Conservation (phyloP, 2,329 filamentous ascomycete genomes). For the Penicillium psychrosexuale region DNA sequence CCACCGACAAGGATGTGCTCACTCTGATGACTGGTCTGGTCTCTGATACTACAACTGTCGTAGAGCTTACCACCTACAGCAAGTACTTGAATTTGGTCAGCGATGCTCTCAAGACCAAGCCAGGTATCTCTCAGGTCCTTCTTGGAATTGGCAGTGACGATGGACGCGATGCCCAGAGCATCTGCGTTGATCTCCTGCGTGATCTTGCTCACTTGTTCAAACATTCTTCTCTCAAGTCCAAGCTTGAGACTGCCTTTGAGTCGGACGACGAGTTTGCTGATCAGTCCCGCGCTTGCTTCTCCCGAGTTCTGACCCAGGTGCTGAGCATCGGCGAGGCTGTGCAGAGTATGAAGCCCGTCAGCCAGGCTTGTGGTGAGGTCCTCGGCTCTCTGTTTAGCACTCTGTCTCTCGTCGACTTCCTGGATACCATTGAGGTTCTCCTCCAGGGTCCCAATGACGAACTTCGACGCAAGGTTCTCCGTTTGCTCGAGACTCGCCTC, state of each 20-base stretch:
- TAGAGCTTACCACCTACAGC: slow-evolving; percentile 71
- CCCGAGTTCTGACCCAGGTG: slow-evolving; percentile 63
- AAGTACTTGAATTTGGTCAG: slow-evolving; percentile 71
- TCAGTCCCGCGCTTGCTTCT: slow-evolving; percentile 67
- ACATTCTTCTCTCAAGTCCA: slow-evolving; percentile 41
- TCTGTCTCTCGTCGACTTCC: slow-evolving; percentile 81
- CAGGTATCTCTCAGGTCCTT: slow-evolving; percentile 67
- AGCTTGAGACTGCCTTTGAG: slow-evolving; percentile 38
- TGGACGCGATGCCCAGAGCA: slow-evolving; percentile 47
- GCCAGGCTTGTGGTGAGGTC: slow-evolving; percentile 58
- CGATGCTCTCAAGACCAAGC: slow-evolving; percentile 73
- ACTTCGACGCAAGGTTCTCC: slow-evolving; percentile 74
- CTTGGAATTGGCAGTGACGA: slow-evolving; percentile 57
- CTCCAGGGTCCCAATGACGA: slow-evolving; percentile 72
- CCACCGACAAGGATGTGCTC: slow-evolving; percentile 68
- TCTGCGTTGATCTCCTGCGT: slow-evolving; percentile 43
- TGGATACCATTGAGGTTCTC: slow-evolving; percentile 80
- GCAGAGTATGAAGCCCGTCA: slow-evolving; percentile 36
- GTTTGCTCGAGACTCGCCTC: slow-evolving; percentile 75
- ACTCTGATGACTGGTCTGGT: slow-evolving; percentile 74
- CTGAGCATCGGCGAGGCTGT: slow-evolving; percentile 60
- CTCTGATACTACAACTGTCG: slow-evolving; percentile 66
- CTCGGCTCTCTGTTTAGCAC: slow-evolving; percentile 79
- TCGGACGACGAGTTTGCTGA: slow-evolving; percentile 52
- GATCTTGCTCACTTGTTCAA: slow-evolving; percentile 41